Conservation (phyloP, 2,329 filamentous ascomycete genomes). For the Phialemoniopsis sp. region DNA sequence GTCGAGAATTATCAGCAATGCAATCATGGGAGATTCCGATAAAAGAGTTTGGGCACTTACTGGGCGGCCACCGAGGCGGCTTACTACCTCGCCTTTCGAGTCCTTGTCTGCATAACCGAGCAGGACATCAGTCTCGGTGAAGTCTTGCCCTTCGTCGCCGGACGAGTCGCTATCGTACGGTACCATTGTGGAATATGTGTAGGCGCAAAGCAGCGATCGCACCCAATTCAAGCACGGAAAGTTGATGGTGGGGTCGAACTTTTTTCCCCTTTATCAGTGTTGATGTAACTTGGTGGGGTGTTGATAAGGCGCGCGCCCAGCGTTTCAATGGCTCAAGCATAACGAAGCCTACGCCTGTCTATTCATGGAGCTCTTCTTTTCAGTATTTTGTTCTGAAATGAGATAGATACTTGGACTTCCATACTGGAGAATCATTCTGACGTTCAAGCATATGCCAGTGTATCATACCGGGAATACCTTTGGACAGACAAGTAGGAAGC, state of each 20-base stretch:
- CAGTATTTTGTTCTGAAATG: no score
- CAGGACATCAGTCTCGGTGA: slow-evolving; percentile 79
- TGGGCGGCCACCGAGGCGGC: slow-evolving; percentile 80
- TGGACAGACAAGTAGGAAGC: no score
- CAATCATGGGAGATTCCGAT: neutral
- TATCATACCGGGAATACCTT: no score
- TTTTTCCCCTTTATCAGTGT: neutral
- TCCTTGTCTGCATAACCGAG: slow-evolving; percentile 86
- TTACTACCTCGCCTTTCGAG: slow-evolving; percentile 75
- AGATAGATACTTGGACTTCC: no score
- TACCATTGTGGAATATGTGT: slow-evolving; percentile 46
- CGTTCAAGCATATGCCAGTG: no score
- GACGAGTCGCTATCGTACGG: slow-evolving; percentile 87
- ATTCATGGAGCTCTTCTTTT: no score
- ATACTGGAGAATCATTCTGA: no score
- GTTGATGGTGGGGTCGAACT: slow-evolving; percentile 7
- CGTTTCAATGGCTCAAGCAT: no score
- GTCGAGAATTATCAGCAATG: neutral
- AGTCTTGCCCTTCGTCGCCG: slow-evolving; percentile 62
- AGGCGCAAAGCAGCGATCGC: neutral
- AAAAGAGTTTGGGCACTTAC: slow-evolving; percentile 48
- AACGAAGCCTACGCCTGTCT: no score
- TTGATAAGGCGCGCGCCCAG: slow-evolving; percentile 8
- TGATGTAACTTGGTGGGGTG: slow-evolving; percentile 10
- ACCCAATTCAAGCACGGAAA: neutral